These are phyloP conservation scores for Apiospora aurea DNA, from an alignment of 2,329 filamentous ascomycete species.

Conservation along the genomic window DNA sequence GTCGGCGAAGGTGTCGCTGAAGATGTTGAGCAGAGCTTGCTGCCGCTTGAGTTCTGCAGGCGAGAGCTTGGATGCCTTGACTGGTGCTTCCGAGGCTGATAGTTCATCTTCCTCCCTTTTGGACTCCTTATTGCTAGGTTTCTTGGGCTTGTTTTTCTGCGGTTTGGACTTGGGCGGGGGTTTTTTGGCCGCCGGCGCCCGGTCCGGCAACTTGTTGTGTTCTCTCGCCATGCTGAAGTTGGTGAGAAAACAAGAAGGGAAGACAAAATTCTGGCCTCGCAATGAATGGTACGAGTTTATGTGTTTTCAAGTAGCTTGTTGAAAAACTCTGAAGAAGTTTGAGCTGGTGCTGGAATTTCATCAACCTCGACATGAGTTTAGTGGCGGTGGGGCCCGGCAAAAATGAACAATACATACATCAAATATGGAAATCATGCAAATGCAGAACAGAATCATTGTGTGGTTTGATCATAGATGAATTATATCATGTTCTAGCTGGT, in stretches of 20 bases:
- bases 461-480: background rate
- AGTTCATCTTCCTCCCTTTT: background rate
- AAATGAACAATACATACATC: constrained; percentile 2
- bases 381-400: constrained; percentile 20
- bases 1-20: constrained; percentile 67
- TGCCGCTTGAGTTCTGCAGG: constrained; percentile 49
- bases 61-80: background rate
- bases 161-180: background rate
- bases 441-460: background rate
- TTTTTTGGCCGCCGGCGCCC: constrained; percentile 11
- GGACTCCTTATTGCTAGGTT: background rate
- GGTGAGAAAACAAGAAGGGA: background rate
- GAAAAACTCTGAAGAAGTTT: background rate
- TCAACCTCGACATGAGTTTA: constrained; percentile 6
- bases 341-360: background rate
- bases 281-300: background rate
- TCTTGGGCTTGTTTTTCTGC: constrained; percentile 6
- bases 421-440: background rate
- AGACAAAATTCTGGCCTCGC: background rate
- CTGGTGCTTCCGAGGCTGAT: background rate
- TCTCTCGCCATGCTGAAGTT: background rate
- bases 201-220: constrained; percentile 11
- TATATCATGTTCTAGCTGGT: background rate
- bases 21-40: constrained; percentile 77
- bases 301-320: background rate